phyloP scores from a whole-genome alignment of 1,139 yeast species.

The Candida tropicalis region DNA sequence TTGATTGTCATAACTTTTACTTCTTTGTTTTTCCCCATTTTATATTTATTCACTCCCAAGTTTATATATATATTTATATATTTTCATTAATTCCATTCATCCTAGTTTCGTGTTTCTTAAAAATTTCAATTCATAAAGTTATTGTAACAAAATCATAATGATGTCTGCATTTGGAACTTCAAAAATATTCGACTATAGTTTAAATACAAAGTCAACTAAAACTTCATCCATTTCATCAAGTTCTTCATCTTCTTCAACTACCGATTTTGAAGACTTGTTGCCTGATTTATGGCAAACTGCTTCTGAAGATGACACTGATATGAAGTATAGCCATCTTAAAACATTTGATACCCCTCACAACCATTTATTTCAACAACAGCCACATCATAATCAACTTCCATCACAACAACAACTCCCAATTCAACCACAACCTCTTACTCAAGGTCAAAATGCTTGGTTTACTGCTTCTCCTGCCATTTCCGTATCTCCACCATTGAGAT shows the following conservation, averaged over 20 bases:
- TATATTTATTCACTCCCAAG: no score
- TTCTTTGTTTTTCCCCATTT: not conserved
- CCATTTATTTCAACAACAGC: slow-evolving; percentile 4
- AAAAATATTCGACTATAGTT: slow-evolving; percentile 1
- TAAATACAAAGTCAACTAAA: slow-evolving; percentile 4
- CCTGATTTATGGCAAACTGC: slow-evolving; percentile 39
- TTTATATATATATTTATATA: no score
- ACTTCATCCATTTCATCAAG: slow-evolving; percentile 18
- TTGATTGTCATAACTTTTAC: not conserved
- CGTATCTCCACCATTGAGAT: slow-evolving; percentile 11
- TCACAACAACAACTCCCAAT: not conserved
- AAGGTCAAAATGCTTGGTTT: slow-evolving; percentile 5
- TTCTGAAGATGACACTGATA: slow-evolving; percentile 16
- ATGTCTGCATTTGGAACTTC: slow-evolving; percentile 8
- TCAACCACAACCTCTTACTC: slow-evolving; percentile 6
- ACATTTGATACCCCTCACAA: slow-evolving; percentile 4
- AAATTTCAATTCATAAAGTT: no score
- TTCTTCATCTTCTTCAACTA: slow-evolving; percentile 25
- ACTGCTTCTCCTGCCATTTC: slow-evolving; percentile 10
- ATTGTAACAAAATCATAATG: slow-evolving; percentile 4
- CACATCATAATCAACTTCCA: slow-evolving; percentile 5
- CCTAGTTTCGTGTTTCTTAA: not conserved
- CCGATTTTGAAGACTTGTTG: slow-evolving; percentile 30
- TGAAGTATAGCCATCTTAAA: slow-evolving; percentile 2
- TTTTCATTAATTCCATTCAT: not conserved